Evolutionary conservation across 805 yeast species (phyloP), one percentile per base, ranked within the genome.

Genomic region (Torulaspora gathmanii): DNA sequence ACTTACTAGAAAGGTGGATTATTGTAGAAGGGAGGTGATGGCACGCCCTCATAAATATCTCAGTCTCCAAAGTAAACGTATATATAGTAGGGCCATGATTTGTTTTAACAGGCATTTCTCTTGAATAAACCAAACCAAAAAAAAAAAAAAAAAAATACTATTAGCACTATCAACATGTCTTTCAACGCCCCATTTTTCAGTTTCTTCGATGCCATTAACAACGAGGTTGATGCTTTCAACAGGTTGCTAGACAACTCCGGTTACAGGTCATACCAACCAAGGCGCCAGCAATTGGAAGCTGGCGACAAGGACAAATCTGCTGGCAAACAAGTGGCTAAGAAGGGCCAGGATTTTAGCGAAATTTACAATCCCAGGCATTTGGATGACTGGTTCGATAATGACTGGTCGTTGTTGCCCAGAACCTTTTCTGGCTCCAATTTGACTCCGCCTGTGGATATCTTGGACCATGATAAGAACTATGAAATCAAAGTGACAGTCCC

Each of bases 371-470:
- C 49, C 5, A 40, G 39, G 25, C 28, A 33, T 16, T 49, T 57
- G 42, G 49, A 51, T 33, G 45, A 51, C 28, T 59, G 58, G 56
- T 57, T 55, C 39, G 54, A 54, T 12, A 56, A 64, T 42, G 57
- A 56, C 15, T 50, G 54, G 40, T 55, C 69, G 12, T 49, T 58
- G 33, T 34, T 64, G n/a, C 57, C 63, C 10, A 50, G 55, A 25
- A 55, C 53, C 41, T 58, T 63, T 37, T 49, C 46, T 16, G 52
- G 28, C n/a, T 40, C 41, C 10, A 56, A 47, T 11, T 40, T 70
- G 15, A 57, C 65, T 15, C 77, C 77, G 40, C 75, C 78, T 12
- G 67, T 74, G 37, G 78, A 75, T 50, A 60, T 75, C 30, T 56
- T 72, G 47, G 79, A 75, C 25, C 66, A 69, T 36, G 73, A 71